A percentile compares a stretch with the other conserved stretches of the same genome.
Conservation (phyloP, 129 eudicot species). For the Pittosporum tobira region DNA sequence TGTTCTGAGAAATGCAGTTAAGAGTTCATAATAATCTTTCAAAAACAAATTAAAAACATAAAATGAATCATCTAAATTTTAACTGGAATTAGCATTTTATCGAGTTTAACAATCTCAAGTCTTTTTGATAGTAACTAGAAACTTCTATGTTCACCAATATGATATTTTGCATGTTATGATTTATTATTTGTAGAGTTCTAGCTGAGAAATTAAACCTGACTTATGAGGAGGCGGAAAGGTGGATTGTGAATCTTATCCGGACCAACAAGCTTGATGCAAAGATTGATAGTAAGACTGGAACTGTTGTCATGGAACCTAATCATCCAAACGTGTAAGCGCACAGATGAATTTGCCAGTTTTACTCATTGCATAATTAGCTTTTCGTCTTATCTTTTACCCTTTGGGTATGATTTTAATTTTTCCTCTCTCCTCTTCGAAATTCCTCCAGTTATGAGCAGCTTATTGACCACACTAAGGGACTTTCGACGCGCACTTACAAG, state of each 20-base stretch:
- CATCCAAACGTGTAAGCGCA: conserved; percentile 82
- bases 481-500: conserved; percentile 82
- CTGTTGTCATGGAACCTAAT: conserved; percentile 82
- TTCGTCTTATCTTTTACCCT: not conserved
- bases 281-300: conserved; percentile 75
- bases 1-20: no score
- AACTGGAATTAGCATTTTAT: no score
- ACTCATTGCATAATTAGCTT: not conserved
- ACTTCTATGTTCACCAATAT: not conserved
- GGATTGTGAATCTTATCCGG: conserved; percentile 89
- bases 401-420: not conserved
- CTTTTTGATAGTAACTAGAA: no score
- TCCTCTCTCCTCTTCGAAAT: not conserved
- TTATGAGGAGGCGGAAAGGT: conserved; percentile 93
- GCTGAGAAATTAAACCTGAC: conserved; percentile 87
- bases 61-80: no score
- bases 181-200: conserved; percentile 51
- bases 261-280: conserved; percentile 91
- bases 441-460: conserved; percentile 85
- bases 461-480: conserved; percentile 83
- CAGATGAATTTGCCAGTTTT: not conserved
- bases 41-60: no score
- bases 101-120: no score
- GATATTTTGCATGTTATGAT: not conserved
- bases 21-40: no score